Evolutionary conservation across 1,284 basidiomycete species (phyloP).

Genomic region (Pseudozyma flocculosa): DNA sequence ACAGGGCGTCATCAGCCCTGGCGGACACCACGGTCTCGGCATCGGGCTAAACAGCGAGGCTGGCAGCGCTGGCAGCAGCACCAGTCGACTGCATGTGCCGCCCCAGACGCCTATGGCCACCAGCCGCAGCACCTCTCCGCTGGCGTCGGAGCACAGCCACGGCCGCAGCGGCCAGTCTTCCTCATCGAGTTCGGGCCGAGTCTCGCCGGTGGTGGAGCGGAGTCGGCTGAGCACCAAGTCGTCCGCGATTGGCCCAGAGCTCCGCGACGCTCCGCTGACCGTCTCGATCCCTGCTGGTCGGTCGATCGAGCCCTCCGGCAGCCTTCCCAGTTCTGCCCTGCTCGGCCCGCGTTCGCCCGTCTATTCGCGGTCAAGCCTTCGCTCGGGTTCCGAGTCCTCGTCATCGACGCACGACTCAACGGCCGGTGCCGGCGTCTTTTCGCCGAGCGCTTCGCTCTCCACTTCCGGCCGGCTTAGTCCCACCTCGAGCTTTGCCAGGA

Average conservation of each 20-base stretch:
- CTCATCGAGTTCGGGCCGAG: conserved; percentile 18
- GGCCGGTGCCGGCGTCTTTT: conserved; percentile 32
- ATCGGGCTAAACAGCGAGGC: conserved; percentile 20
- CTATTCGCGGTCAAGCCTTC: neutral
- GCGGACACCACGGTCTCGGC: conserved; percentile 19
- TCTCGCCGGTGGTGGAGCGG: conserved; percentile 31
- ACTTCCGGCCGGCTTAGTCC: conserved; percentile 21
- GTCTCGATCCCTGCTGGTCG: conserved; percentile 26
- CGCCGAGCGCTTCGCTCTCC: conserved; percentile 26
- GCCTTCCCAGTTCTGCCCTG: conserved; percentile 28
- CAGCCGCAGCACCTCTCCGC: conserved; percentile 26
- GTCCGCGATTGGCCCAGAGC: conserved; percentile 17
- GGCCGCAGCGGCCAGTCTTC: conserved; percentile 1
- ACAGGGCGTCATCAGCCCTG: conserved; percentile 5
- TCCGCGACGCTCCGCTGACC: conserved; percentile 22
- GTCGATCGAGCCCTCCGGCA: conserved; percentile 19
- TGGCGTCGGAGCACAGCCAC: conserved; percentile 28
- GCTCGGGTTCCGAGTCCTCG: too few relatives aligned
- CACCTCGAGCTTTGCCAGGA: neutral
- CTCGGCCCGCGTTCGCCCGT: conserved; percentile 30
- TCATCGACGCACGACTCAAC: neutral
- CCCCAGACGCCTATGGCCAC: conserved; percentile 32
- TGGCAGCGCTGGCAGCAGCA: conserved; percentile 8
- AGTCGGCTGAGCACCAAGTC: conserved; percentile 5
- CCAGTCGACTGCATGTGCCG: conserved; percentile 24